Percentiles rank a stretch among this genome's conserved stretches.
phyloP scores from a whole-genome alignment of 495 filamentous ascomycete species.

The Xylaria flabelliformis region DNA sequence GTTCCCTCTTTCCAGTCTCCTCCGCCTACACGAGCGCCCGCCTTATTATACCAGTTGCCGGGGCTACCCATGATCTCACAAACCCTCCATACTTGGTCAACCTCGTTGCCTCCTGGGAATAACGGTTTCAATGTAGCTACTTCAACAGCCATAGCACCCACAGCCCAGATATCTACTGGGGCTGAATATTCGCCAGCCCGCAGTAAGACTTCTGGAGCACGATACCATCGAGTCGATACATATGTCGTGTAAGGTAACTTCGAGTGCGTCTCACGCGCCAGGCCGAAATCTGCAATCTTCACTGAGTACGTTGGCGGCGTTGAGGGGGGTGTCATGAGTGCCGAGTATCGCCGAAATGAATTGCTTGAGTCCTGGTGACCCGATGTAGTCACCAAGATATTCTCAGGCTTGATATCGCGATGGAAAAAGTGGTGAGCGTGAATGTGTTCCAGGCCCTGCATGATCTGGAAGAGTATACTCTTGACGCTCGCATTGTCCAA shows the following conservation, averaged over 20 bases:
- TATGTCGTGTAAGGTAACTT: conserved; percentile 98
- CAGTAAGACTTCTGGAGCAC: conserved; percentile 93
- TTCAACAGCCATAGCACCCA: conserved; percentile 99
- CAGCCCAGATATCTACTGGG: conserved; percentile 97
- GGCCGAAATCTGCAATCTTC: conserved; percentile 98
- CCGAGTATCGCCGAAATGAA: conserved; percentile 89
- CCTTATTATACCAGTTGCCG: conserved; percentile 95
- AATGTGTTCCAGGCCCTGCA: conserved; percentile 95
- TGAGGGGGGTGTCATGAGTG: conserved; percentile 90
- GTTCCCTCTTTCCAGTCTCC: conserved; percentile 98
- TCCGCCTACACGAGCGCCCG: conserved; percentile 84
- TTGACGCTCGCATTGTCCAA: conserved; percentile 92
- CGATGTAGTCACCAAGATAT: conserved; percentile 96
- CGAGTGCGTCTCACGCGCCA: conserved; percentile 96
- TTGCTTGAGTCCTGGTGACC: conserved; percentile 76
- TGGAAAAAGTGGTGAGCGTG: conserved; percentile 98
- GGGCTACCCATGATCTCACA: conserved; percentile 99
- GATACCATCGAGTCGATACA: conserved; percentile 98
- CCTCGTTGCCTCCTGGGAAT: conserved; percentile 97
- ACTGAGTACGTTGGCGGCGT: conserved; percentile 94
- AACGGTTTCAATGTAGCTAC: conserved; percentile 96
- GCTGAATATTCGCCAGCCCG: conserved; percentile 97
- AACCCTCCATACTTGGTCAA: conserved; percentile 98
- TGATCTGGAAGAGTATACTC: conserved; percentile 96
- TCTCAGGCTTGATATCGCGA: conserved; percentile 98